phyloP scores from a whole-genome alignment of 768 basidiomycete genomes.

The Serpula lacrymans region DNA sequence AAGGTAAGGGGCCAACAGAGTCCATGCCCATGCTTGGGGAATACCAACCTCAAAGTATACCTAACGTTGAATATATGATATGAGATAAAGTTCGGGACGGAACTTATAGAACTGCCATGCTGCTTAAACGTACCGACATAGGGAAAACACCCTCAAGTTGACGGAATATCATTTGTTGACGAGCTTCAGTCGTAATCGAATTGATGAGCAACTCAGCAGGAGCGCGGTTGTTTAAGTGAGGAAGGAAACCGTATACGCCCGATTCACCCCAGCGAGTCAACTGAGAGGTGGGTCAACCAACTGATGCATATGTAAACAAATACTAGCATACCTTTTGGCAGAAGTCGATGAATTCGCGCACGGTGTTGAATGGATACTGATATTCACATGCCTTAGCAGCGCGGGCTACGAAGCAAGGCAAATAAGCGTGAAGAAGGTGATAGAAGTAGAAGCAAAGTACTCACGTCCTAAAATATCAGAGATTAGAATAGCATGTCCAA shows the following conservation, averaged over 20 bases:
- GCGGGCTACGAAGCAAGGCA: slow-evolving; percentile 19
- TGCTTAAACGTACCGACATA: slow-evolving; percentile 40
- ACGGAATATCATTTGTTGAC: slow-evolving; percentile 65
- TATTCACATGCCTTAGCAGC: slow-evolving; percentile 57
- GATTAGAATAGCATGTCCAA: slow-evolving; percentile 56
- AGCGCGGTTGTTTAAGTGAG: slow-evolving; percentile 56
- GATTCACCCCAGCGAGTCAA: slow-evolving; percentile 55
- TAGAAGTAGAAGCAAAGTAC: slow-evolving; percentile 1
- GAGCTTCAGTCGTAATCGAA: slow-evolving; percentile 56
- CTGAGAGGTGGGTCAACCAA: slow-evolving; percentile 9
- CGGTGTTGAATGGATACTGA: slow-evolving; percentile 50
- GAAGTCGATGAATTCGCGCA: slow-evolving; percentile 59
- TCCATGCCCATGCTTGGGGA: slow-evolving; percentile 63
- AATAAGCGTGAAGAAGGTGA: slow-evolving; percentile 8
- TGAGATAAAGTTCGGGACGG: too few species aligned
- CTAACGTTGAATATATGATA: too few species aligned
- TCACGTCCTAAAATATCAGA: slow-evolving; percentile 46
- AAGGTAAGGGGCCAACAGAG: slow-evolving; percentile 52
- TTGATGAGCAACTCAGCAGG: slow-evolving; percentile 51
- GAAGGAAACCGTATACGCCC: slow-evolving; percentile 62
- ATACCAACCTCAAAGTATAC: slow-evolving; percentile 52
- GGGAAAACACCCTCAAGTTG: slow-evolving; percentile 62
- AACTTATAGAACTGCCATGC: background rate
- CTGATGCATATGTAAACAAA: background rate
- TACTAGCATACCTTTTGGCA: slow-evolving; percentile 40